These are phyloP conservation scores for Aspergillus ibericus DNA, from an alignment of 2,329 filamentous ascomycete species.

Conservation along the genomic window DNA sequence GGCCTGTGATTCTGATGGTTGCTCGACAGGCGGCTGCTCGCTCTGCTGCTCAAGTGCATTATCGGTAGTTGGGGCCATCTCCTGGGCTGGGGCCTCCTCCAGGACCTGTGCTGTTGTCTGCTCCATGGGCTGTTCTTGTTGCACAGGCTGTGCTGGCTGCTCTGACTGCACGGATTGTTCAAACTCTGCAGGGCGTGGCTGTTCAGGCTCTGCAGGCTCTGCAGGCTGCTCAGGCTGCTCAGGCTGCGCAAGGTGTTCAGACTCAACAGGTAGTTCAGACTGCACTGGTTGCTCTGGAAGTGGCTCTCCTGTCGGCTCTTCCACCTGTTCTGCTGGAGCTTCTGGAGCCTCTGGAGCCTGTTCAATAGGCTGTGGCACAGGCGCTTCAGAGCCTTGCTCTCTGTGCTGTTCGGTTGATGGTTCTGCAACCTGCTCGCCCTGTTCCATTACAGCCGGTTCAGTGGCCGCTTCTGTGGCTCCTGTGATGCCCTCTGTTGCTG, in stretches of 20 bases:
- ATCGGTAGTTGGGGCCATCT: background rate
- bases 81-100: background rate
- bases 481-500: conserved; percentile 1
- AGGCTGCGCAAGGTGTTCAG: background rate
- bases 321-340: background rate
- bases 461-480: background rate
- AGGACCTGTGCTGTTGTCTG: background rate
- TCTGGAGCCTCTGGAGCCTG: background rate
- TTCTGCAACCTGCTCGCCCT: background rate
- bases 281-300: background rate
- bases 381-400: background rate
- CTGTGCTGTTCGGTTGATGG: conserved; percentile 7
- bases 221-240: background rate
- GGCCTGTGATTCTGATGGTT: conserved; percentile 5
- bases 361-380: background rate
- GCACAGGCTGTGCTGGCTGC: background rate
- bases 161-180: background rate
- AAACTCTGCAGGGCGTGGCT: background rate
- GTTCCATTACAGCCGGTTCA: background rate
- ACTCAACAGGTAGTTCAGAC: background rate
- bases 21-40: background rate
- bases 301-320: background rate
- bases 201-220: background rate
- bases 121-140: background rate
- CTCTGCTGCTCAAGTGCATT: background rate